A percentile compares a stretch with the other conserved stretches of the same genome.
Conservation (phyloP, 305 asterid genomes). For the Lippia alba region DNA sequence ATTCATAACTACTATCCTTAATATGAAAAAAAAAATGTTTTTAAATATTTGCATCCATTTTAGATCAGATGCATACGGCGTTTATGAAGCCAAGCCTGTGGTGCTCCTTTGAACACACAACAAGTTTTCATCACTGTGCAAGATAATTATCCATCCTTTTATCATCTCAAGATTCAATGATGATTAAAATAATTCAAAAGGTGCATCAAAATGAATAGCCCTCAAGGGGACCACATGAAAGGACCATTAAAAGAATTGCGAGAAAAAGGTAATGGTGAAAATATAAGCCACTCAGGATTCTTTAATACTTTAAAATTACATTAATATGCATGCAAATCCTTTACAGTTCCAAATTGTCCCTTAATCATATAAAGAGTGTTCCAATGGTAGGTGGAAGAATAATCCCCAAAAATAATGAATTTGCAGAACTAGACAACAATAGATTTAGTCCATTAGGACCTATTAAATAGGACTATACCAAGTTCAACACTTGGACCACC, state of each 20-base stretch:
- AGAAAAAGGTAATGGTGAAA: conserved; percentile 39
- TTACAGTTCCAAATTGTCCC: conserved; percentile 48
- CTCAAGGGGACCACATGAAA: conserved; percentile 52
- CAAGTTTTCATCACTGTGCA: conserved; percentile 20
- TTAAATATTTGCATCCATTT: background rate
- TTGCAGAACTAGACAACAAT: conserved; percentile 34
- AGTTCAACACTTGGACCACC: conserved; percentile 45
- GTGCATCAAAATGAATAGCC: conserved; percentile 29
- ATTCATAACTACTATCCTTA: background rate
- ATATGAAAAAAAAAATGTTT: background rate
- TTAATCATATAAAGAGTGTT: conserved; percentile 32
- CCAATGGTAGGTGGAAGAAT: conserved; percentile 34
- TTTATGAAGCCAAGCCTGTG: too few relatives aligned
- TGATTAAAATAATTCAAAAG: background rate
- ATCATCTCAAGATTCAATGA: conserved; percentile 16
- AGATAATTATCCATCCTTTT: conserved; percentile 10
- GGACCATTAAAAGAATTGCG: conserved; percentile 7
- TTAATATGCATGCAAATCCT: conserved; percentile 27
- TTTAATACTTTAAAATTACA: conserved; percentile 24
- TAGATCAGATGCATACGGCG: too few relatives aligned
- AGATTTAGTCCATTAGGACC: conserved; percentile 37
- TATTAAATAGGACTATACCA: conserved; percentile 38
- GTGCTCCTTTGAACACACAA: too few relatives aligned
- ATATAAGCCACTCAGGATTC: conserved; percentile 34
- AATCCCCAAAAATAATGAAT: conserved; percentile 32